These are phyloP conservation scores for Ichthyophthirius multifiliis DNA, from an alignment of 169 alveolate genomes.

Conservation along the genomic window DNA sequence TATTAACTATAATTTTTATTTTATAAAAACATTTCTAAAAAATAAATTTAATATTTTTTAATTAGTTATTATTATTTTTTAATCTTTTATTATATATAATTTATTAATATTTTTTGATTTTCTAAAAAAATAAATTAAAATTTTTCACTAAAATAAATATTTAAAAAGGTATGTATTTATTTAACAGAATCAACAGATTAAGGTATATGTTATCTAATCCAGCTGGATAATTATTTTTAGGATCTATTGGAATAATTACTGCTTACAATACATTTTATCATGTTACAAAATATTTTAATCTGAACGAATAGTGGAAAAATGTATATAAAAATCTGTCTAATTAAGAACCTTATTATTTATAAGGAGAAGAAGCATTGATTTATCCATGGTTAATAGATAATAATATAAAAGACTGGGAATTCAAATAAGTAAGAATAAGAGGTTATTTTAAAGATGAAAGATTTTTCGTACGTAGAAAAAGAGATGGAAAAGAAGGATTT, in stretches of 20 bases:
- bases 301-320: neutral
- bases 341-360: neutral
- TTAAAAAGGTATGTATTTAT: too few species aligned
- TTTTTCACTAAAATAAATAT: too few species aligned
- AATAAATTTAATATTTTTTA: too few species aligned
- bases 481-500: slow-evolving; percentile 48
- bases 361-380: slow-evolving; percentile 22
- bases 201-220: too few species aligned
- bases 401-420: slow-evolving; percentile 30
- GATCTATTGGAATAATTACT: neutral
- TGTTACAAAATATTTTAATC: neutral
- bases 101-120: too few species aligned
- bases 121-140: too few species aligned
- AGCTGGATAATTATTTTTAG: neutral
- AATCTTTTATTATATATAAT: too few species aligned
- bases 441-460: slow-evolving; percentile 44
- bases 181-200: too few species aligned
- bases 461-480: slow-evolving; percentile 46
- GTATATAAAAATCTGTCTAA: neutral
- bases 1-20: too few species aligned
- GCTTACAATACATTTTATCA: neutral
- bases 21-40: too few species aligned
- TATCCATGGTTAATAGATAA: slow-evolving; percentile 32
- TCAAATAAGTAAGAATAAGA: slow-evolving; percentile 28
- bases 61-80: too few species aligned